Percentiles rank a stretch among this genome's conserved stretches.
Evolutionary conservation across 1,284 basidiomycete species (phyloP).

Genomic region (Ceratobasidium sp.): DNA sequence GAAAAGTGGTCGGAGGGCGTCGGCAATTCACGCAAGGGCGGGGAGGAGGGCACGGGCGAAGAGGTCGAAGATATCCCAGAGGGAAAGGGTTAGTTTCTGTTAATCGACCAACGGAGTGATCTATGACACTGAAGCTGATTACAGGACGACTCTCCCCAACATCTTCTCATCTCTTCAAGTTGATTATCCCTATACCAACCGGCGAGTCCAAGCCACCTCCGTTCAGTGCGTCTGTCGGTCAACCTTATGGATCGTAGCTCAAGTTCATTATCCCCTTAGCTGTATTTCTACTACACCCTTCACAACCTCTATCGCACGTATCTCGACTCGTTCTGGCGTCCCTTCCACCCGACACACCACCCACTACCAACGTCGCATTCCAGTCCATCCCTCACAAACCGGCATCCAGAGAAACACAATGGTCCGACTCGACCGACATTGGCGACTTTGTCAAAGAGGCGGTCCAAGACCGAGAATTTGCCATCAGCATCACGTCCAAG

Average conservation of each 20-base stretch:
- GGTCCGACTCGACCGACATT: constrained; percentile 71
- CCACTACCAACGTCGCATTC: constrained; percentile 52
- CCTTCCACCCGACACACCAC: constrained; percentile 50
- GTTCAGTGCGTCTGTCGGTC: not conserved
- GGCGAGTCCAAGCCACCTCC: constrained; percentile 40
- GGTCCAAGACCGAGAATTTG: constrained; percentile 62
- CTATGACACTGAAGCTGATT: constrained; percentile 16
- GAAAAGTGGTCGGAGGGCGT: constrained; percentile 51
- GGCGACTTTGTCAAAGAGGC: constrained; percentile 71
- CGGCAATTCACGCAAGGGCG: constrained; percentile 23
- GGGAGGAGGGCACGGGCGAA: constrained; percentile 21
- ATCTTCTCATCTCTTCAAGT: constrained; percentile 68
- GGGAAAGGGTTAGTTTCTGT: constrained; percentile 17
- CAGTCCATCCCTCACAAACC: constrained; percentile 49
- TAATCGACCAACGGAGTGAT: not conserved
- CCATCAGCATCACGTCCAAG: constrained; percentile 56
- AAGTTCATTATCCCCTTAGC: constrained; percentile 52
- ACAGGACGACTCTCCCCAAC: constrained; percentile 69
- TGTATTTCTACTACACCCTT: constrained; percentile 65
- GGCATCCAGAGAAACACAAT: constrained; percentile 51
- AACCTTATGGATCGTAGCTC: not conserved
- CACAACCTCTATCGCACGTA: constrained; percentile 66
- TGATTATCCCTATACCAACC: constrained; percentile 60
- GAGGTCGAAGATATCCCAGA: constrained; percentile 25
- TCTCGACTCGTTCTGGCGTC: constrained; percentile 57